Evolutionary conservation across 2,329 filamentous ascomycete species (phyloP), one percentile per base, ranked within the genome.

Genomic region (Periconia sp.): DNA sequence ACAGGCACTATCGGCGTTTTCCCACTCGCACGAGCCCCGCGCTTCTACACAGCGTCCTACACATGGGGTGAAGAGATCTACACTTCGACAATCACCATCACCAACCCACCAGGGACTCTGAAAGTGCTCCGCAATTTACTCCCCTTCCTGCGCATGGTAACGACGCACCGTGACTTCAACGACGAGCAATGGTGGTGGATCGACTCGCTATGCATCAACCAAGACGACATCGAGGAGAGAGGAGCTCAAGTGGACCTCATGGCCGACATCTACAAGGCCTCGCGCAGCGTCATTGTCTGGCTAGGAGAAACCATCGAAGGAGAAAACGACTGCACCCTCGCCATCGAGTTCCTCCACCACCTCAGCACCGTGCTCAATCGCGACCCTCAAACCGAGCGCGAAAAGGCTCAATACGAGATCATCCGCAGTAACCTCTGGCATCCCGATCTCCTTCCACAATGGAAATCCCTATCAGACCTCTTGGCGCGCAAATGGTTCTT

Each of bases 191-290:
- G 64, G 66, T 71, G 66, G 65, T 71, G 67, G 68, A 66, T 71
- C 6, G 68, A 72, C 43, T 61, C 58, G 11, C 49, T 72, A 1
- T 68, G 63, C 31, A 69, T 72, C 48, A 68, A 71, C 42, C 59
- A 68, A 7, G 45, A 53, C 9, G 61, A 71, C 53, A 48, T 52
- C 3, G 30, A 58, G 17, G 65, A 72, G 52, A 59, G 64, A 15
- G 62, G 60, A n/a, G 41, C 56, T 31, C 69, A 72, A 42, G 63
- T 71, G 14, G 60, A 58, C n/a, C 63, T 72, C 35, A 71, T 71
- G 68, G 63, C 63, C 6, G 54, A 67, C 1, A 69, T 72, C 17
- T 72, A 70, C 49, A 61, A 53, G 41, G 56, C 49, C 43, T 55
- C 65, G 1, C 57, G 35, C 19, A 55, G 59, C 52, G 60, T 58